These are phyloP conservation scores for Chondrus crispus DNA, from an alignment of 23 red algal genomes.

Conservation along the genomic window DNA sequence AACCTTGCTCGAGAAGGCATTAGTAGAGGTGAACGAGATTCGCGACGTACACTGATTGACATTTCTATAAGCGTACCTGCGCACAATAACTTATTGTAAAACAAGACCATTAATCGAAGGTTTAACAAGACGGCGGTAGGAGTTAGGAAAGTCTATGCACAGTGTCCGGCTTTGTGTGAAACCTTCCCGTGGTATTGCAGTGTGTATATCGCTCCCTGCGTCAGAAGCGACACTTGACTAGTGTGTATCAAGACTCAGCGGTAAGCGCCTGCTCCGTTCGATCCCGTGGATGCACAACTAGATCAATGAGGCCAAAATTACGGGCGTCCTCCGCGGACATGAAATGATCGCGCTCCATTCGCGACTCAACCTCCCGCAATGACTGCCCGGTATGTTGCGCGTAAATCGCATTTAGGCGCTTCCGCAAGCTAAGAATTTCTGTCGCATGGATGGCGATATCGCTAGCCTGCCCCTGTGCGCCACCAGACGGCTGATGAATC, in stretches of 20 bases:
- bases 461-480: conserved; percentile 93
- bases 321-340: conserved; percentile 91
- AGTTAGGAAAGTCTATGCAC: too few relatives aligned
- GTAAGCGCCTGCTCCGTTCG: not conserved
- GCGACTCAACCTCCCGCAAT: conserved; percentile 72
- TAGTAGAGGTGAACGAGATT: conserved; percentile 84
- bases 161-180: not conserved
- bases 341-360: conserved; percentile 96
- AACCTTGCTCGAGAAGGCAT: conserved; percentile 58
- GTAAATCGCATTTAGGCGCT: conserved; percentile 80
- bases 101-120: too few relatives aligned
- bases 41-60: conserved; percentile 65
- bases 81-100: too few relatives aligned
- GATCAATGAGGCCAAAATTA: conserved; percentile 93
- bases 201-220: too few relatives aligned
- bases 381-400: conserved; percentile 69
- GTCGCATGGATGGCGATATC: conserved; percentile 97
- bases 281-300: conserved; percentile 72
- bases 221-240: too few relatives aligned
- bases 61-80: not conserved
- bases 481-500: conserved; percentile 96
- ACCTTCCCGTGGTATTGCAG: conserved; percentile 17
- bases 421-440: conserved; percentile 89
- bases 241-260: conserved; percentile 11
- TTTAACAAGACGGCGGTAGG: too few relatives aligned